Evolutionary conservation across 2,329 filamentous ascomycete species (phyloP), one percentile per base, ranked within the genome.

Genomic region (Epicoccum sorghinum): DNA sequence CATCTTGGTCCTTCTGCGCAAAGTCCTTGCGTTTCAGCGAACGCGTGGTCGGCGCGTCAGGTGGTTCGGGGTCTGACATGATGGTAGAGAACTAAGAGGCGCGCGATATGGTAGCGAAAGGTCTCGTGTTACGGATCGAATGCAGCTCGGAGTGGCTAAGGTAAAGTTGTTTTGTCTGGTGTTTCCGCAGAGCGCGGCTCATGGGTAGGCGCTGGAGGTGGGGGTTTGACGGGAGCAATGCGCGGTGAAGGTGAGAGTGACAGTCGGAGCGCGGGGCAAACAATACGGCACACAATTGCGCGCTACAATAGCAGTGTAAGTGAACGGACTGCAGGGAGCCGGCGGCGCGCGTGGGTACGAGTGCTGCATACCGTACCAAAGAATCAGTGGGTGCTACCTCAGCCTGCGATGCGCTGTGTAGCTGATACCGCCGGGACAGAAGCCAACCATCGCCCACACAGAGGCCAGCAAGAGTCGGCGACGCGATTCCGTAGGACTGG

Each of bases 1-100:
- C 75, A 37, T 67, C 64, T 35, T 72, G 69, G 37, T 73, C 71
- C 54, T 68, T 62, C 30, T 53, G 47, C 9, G 69, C 64, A 32
- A 70, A 49, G 30, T 52, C 52, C 50, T 64, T 64, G 62, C 65
- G 66, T 63, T 71, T 71, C 44, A 64, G 53, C 7, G 59, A 58
- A 39, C 55, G 60, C 48, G 70, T 66, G 47, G 64, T 68, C 8
- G 65, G 64, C 27, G 65, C 67, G 32, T 55, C 49, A 29, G 59
- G 58, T 32, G 66, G 66, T 35, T 72, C 71, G 9, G 66, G 59
- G 43, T 64, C 65, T 43, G 71, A 68, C 72, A 74, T 75, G 56
- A 60, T 62, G 64, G 43, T 35, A 30, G 49, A 37, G 41, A 12
- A 33, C 23, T 25, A 22, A 25, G 27, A n/a, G 7, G 23, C 25